These are phyloP conservation scores for Tylopilus subfusipes DNA, from an alignment of 768 basidiomycete genomes.

Conservation along the genomic window DNA sequence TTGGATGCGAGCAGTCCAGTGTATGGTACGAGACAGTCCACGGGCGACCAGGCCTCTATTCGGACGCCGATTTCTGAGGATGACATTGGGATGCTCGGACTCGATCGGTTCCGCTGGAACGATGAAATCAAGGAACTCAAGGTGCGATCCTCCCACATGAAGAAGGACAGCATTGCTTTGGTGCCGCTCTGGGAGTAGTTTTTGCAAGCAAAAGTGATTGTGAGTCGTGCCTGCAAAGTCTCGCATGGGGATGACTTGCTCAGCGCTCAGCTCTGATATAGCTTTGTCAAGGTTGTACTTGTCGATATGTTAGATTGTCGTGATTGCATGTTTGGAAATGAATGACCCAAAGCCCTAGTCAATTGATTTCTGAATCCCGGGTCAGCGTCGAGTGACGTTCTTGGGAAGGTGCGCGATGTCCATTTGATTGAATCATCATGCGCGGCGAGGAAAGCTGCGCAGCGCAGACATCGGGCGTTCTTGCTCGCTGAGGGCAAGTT, in stretches of 20 bases:
- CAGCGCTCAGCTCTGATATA: neutral
- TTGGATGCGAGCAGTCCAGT: conserved; percentile 4
- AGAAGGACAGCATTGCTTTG: conserved; percentile 21
- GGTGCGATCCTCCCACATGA: conserved; percentile 11
- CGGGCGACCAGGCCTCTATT: conserved; percentile 11
- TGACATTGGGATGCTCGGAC: conserved; percentile 25
- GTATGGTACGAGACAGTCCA: neutral
- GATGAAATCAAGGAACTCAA: conserved; percentile 14
- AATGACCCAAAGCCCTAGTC: no score
- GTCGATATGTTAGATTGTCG: neutral
- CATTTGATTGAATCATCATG: no score
- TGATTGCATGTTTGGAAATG: neutral
- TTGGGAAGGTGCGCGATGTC: no score
- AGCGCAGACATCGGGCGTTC: no score
- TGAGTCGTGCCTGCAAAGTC: neutral
- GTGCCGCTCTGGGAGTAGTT: conserved; percentile 15
- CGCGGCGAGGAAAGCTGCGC: no score
- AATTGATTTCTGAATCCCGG: no score
- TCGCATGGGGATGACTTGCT: neutral
- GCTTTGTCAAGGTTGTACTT: neutral
- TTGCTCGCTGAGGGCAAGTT: neutral
- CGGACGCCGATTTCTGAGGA: conserved; percentile 16
- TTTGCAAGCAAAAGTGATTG: neutral
- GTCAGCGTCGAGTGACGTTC: no score
- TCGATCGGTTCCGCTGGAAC: conserved; percentile 24